Conservation (phyloP, 2,329 filamentous ascomycete species). For the Biscogniauxia marginata region DNA sequence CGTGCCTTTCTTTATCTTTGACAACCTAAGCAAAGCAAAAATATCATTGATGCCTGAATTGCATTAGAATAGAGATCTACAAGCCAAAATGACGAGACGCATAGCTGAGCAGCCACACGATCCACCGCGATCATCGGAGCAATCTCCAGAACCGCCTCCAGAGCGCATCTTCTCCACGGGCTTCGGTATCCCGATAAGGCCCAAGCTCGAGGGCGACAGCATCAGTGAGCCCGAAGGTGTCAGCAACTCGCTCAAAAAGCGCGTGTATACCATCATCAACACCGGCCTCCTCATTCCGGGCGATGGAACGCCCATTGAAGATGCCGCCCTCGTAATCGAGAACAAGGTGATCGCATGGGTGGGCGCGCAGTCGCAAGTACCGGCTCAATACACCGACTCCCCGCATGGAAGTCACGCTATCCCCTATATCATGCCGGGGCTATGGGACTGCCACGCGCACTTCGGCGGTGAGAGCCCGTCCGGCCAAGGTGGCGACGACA, state of each 20-base stretch:
- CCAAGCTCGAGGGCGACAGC: conserved; percentile 16
- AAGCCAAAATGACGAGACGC: conserved; percentile 26
- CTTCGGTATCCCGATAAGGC: conserved; percentile 29
- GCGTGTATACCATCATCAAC: conserved; percentile 34
- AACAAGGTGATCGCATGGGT: conserved; percentile 39
- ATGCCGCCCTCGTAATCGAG: conserved; percentile 37
- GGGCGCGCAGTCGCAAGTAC: conserved; percentile 30
- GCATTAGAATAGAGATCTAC: not conserved
- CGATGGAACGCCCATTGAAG: conserved; percentile 32
- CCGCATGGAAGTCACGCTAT: conserved; percentile 28
- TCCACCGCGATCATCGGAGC: not conserved
- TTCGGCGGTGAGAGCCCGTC: conserved; percentile 26
- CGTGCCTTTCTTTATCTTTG: too few species aligned
- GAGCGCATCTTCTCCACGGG: conserved; percentile 29
- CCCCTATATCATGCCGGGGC: conserved; percentile 35
- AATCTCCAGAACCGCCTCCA: conserved; percentile 12
- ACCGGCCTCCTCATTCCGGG: conserved; percentile 38
- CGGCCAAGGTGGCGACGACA: conserved; percentile 14
- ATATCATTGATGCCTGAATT: too few species aligned
- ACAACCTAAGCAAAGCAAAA: too few species aligned
- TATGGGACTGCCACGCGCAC: conserved; percentile 37
- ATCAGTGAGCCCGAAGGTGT: not conserved
- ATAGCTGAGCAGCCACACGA: conserved; percentile 4
- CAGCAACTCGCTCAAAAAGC: conserved; percentile 22
- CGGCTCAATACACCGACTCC: conserved; percentile 28